phyloP scores from a whole-genome alignment of 306 rosid species.

The Glycine soja region DNA sequence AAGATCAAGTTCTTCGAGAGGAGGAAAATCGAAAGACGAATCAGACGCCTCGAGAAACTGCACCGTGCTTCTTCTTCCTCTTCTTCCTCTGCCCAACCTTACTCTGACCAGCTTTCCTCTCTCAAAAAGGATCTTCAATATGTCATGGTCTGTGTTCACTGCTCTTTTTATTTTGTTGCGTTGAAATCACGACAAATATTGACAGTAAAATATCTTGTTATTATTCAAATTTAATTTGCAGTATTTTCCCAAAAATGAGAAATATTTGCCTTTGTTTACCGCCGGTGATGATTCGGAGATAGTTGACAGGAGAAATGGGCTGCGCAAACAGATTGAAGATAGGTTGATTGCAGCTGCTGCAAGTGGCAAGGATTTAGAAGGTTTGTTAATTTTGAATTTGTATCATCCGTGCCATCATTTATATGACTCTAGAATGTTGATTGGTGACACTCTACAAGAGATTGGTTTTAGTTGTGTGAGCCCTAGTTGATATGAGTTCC shows the following conservation, averaged over 20 bases:
- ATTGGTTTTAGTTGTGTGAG: slow-evolving; percentile 16
- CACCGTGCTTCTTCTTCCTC: slow-evolving; percentile 71
- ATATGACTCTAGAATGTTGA: slow-evolving; percentile 10
- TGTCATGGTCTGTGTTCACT: slow-evolving; percentile 65
- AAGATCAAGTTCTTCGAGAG: slow-evolving; percentile 97
- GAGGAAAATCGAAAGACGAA: slow-evolving; percentile 89
- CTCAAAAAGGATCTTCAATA: slow-evolving; percentile 93
- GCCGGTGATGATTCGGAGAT: slow-evolving; percentile 73
- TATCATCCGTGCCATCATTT: not conserved
- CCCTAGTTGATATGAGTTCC: not conserved
- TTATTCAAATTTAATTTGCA: slow-evolving; percentile 53
- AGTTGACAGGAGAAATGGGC: slow-evolving; percentile 74
- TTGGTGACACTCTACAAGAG: slow-evolving; percentile 5
- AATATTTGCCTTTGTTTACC: slow-evolving; percentile 81
- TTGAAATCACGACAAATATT: not conserved
- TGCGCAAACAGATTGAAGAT: slow-evolving; percentile 86
- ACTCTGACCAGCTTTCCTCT: slow-evolving; percentile 76
- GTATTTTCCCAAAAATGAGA: slow-evolving; percentile 98
- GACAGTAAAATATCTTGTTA: not conserved
- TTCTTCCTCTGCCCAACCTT: slow-evolving; percentile 65
- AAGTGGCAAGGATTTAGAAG: slow-evolving; percentile 96
- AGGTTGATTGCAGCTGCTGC: slow-evolving; percentile 85
- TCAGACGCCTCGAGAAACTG: slow-evolving; percentile 85
- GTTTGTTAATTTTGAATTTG: slow-evolving; percentile 44
- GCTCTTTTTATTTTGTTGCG: not conserved